Evolutionary conservation across 306 rosid genomes (phyloP), one percentile per base, ranked within the genome.

Genomic region (Nissolia schottii): DNA sequence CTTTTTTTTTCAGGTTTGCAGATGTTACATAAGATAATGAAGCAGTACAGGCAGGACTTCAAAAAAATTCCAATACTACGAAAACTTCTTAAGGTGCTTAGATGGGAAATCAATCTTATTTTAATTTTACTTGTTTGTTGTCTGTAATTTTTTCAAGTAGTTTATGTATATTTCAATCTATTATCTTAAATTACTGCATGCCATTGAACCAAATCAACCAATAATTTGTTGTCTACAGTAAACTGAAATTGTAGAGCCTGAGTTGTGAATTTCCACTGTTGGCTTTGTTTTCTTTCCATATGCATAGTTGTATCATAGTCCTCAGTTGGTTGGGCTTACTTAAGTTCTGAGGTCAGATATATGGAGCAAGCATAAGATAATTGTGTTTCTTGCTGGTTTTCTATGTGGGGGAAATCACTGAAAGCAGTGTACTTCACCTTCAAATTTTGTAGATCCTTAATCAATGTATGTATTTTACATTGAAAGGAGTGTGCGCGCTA

Each of bases 31-130:
- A 92, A 89, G 48, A 86, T 95, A 51, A 78, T 95, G 94, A 95
- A 95, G 81, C 90, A 85, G 76, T 92, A 87, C 81, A 87, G 96
- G 80, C 80, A 80, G 64, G 93, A 95, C 83, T 95, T 95, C 85
- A 95, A 92, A 77, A 95, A 95, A 90, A 95, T 85, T 77, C 99
- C 99, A 8, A 95, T 95, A 70, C 92, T 95, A 34, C 87, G 99
- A 66, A 95, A 95, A 86, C 99, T 95, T 82, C 94, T 95, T 41
- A 95, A 95, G 99, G 99, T 92, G 83, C 58, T 18, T 55, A 12
- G 56, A 60, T 23, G 28, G 64, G 54, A 64, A 79, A 60, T 43
- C 58, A 24, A 20, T 77, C 41, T 27, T 60, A 4, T 45, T 67
- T 76, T 56, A 48, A 4, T 45, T 67, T 76, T 56, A 48, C 40